Conservation (phyloP, 257 asterid genomes). For the Lithospermum erythrorhizon region DNA sequence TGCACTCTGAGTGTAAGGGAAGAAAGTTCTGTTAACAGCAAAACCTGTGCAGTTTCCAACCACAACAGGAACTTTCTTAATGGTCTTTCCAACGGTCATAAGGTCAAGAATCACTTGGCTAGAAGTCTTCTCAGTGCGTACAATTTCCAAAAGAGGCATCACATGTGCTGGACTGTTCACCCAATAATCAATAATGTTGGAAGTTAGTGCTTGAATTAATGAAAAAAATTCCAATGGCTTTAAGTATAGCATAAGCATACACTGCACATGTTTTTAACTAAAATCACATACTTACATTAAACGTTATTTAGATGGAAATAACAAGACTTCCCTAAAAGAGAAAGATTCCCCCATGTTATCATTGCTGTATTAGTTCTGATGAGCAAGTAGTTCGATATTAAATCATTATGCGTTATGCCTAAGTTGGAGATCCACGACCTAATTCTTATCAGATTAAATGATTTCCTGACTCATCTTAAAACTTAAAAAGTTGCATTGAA, state of each 20-base stretch:
- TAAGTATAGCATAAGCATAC: background rate
- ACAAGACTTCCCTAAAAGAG: background rate
- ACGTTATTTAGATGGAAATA: background rate
- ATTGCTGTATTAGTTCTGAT: background rate
- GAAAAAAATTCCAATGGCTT: background rate
- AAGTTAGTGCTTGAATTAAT: background rate
- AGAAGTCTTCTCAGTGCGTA: conserved; percentile 83
- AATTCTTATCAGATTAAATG: background rate
- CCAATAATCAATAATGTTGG: background rate
- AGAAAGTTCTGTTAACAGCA: conserved; percentile 95
- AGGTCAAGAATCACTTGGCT: conserved; percentile 88
- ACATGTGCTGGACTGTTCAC: conserved; percentile 90
- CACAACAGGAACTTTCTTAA: conserved; percentile 90
- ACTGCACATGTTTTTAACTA: background rate
- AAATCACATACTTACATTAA: too few relatives aligned
- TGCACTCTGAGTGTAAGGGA: conserved; percentile 84
- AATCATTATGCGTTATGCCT: background rate
- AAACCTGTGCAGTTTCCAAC: conserved; percentile 97
- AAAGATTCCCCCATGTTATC: background rate
- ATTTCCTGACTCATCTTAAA: background rate
- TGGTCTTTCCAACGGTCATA: conserved; percentile 77
- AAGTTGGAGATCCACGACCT: background rate
- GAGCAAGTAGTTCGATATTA: background rate
- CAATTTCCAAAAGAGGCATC: conserved; percentile 93
- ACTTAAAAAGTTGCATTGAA: background rate